A percentile compares a stretch with the other conserved stretches of the same genome.
phyloP scores from a whole-genome alignment of 1,284 basidiomycete genomes.

The Boletus holoroseus region DNA sequence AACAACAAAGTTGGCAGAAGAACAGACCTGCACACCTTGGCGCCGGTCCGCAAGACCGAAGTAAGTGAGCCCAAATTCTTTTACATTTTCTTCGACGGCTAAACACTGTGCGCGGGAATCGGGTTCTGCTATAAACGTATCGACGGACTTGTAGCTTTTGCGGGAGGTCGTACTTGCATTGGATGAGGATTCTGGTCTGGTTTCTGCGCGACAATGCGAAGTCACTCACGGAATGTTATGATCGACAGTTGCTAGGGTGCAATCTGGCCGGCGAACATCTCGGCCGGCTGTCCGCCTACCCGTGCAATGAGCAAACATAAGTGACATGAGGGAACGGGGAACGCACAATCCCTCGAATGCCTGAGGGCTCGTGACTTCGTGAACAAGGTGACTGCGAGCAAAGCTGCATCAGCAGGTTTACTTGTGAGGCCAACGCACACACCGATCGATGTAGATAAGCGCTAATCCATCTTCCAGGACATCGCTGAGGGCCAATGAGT shows the following conservation, averaged over 20 bases:
- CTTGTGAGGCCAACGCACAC: conserved; percentile 17
- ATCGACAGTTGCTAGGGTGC: conserved; percentile 91
- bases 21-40: conserved; percentile 55
- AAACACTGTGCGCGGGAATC: conserved; percentile 90
- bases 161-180: conserved; percentile 72
- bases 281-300: conserved; percentile 73
- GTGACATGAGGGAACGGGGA: neutral
- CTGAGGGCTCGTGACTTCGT: conserved; percentile 95
- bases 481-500: conserved; percentile 44
- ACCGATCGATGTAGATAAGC: conserved; percentile 92
- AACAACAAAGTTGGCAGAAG: neutral
- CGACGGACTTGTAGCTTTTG: conserved; percentile 75
- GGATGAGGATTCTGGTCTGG: conserved; percentile 10
- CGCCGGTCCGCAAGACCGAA: conserved; percentile 90
- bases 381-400: conserved; percentile 74
- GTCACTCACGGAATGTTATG: conserved; percentile 88
- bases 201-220: neutral
- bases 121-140: conserved; percentile 79
- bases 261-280: conserved; percentile 84
- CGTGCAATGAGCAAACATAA: conserved; percentile 13
- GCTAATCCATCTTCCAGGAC: conserved; percentile 78
- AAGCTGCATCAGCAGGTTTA: neutral
- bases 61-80: conserved; percentile 92
- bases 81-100: conserved; percentile 92
- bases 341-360: conserved; percentile 90